These are phyloP conservation scores for Cryptosporidium ryanae DNA, from an alignment of 169 alveolate species.

Conservation along the genomic window DNA sequence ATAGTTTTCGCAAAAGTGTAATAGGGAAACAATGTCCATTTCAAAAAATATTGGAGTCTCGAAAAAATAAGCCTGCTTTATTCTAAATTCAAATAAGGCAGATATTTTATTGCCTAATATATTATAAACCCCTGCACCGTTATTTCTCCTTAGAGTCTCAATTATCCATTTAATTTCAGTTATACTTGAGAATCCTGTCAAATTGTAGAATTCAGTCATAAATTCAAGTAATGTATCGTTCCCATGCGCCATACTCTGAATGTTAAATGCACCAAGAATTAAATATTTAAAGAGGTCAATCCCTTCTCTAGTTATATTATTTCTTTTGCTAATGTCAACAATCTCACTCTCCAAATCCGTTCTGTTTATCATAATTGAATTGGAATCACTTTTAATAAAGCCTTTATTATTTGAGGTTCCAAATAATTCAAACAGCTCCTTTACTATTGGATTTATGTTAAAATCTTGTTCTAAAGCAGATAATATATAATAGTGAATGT, in stretches of 20 bases:
- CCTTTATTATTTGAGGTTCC: background rate
- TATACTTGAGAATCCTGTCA: conserved; percentile 52
- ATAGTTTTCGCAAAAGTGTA: conserved; percentile 16
- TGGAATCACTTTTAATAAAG: background rate
- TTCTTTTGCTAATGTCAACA: too few species aligned
- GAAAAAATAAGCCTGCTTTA: conserved; percentile 46
- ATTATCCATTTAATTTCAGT: conserved; percentile 72
- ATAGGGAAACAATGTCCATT: conserved; percentile 30
- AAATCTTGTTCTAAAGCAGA: conserved; percentile 62
- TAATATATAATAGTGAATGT: conserved; percentile 39
- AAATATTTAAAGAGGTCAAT: conserved; percentile 21
- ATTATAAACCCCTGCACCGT: too few species aligned
- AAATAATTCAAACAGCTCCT: conserved; percentile 23
- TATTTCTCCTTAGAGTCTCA: background rate
- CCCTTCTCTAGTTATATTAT: conserved; percentile 48
- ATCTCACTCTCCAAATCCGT: too few species aligned
- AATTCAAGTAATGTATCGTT: conserved; percentile 47
- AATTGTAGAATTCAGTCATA: conserved; percentile 47
- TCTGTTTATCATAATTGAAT: background rate
- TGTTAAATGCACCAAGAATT: conserved; percentile 20
- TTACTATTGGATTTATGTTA: conserved; percentile 25
- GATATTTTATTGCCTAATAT: conserved; percentile 19
- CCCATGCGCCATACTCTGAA: conserved; percentile 52
- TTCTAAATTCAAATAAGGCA: conserved; percentile 43
- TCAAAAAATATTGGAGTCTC: conserved; percentile 72